A percentile compares a stretch with the other conserved stretches of the same genome.
Evolutionary conservation across 176 grass and related monocot genomes (phyloP).

Genomic region (Urochloa ruziziensis): DNA sequence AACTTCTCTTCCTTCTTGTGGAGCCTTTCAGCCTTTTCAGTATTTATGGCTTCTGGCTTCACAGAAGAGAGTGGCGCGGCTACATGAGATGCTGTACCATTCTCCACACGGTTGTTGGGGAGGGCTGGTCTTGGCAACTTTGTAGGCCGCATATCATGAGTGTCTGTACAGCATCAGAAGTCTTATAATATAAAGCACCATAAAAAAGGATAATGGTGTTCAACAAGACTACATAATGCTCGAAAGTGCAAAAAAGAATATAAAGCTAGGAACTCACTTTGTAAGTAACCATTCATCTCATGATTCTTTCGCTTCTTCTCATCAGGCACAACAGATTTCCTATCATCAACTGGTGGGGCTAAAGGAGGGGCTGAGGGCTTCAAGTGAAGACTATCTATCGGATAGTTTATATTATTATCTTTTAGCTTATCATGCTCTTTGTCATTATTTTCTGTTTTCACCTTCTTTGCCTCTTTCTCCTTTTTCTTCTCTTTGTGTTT

Average conservation of each 20-base stretch:
- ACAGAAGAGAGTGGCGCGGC: constrained; percentile 53
- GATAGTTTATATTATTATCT: constrained; percentile 50
- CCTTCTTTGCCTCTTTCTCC: constrained; percentile 61
- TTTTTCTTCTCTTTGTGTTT: constrained; percentile 73
- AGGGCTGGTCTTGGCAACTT: constrained; percentile 56
- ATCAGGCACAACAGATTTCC: constrained; percentile 35
- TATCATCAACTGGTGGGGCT: constrained; percentile 32
- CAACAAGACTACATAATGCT: constrained; percentile 41
- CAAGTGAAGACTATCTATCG: constrained; percentile 40
- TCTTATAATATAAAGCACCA: constrained; percentile 64
- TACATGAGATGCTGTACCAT: constrained; percentile 66
- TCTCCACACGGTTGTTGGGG: constrained; percentile 57
- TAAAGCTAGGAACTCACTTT: constrained; percentile 60
- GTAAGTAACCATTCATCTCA: constrained; percentile 67
- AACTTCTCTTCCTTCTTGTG: constrained; percentile 55
- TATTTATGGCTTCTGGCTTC: constrained; percentile 44
- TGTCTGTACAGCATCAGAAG: constrained; percentile 70
- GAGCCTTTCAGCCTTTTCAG: constrained; percentile 44
- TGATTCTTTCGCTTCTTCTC: constrained; percentile 75
- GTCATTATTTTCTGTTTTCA: constrained; percentile 49
- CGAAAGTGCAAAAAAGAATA: constrained; percentile 22
- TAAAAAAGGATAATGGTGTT: constrained; percentile 48
- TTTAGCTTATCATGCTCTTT: constrained; percentile 54
- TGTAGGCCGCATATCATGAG: constrained; percentile 50
- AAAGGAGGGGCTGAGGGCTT: constrained; percentile 42